A percentile compares a stretch with the other conserved stretches of the same genome.
These are phyloP conservation scores for Lachancea quebecensis DNA, from an alignment of 805 yeast species.

Conservation along the genomic window DNA sequence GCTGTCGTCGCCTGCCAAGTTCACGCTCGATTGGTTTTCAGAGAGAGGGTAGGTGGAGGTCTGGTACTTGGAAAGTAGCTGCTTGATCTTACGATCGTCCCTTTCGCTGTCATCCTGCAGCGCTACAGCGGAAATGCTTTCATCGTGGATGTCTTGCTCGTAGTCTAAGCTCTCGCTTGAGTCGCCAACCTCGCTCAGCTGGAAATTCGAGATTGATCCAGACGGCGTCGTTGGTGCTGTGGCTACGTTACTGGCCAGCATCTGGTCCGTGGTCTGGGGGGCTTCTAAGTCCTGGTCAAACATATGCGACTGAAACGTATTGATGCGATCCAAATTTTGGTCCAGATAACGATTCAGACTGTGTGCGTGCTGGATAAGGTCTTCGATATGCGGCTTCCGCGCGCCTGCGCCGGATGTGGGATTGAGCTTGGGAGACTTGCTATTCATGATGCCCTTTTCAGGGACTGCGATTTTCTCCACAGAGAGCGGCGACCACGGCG, in stretches of 20 bases:
- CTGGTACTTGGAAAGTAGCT: constrained; percentile 6
- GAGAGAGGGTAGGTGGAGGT: constrained; percentile 5
- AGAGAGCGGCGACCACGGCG: constrained; percentile 1
- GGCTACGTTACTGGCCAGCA: constrained; percentile 6
- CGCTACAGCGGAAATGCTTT: background rate
- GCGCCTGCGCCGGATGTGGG: background rate
- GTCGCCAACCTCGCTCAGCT: constrained; percentile 21
- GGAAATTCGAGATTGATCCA: constrained; percentile 27
- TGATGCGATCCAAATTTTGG: constrained; percentile 22
- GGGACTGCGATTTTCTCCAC: constrained; percentile 1
- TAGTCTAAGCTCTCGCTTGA: constrained; percentile 5
- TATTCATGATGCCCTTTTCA: background rate
- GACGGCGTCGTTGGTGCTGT: constrained; percentile 9
- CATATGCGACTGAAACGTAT: constrained; percentile 18
- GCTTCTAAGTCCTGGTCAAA: constrained; percentile 6
- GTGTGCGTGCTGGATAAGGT: constrained; percentile 25
- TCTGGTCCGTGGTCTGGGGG: background rate
- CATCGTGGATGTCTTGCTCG: constrained; percentile 1
- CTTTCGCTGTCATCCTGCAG: constrained; percentile 1
- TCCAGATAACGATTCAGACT: constrained; percentile 23
- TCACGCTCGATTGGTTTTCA: constrained; percentile 4
- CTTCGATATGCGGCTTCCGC: constrained; percentile 21
- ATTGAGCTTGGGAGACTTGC: background rate
- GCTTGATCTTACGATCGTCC: constrained; percentile 5
- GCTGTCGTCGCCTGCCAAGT: background rate